Base-by-base conservation (phyloP, 108 stramenopile species). In the Stephanodiscus triporus region DNA sequence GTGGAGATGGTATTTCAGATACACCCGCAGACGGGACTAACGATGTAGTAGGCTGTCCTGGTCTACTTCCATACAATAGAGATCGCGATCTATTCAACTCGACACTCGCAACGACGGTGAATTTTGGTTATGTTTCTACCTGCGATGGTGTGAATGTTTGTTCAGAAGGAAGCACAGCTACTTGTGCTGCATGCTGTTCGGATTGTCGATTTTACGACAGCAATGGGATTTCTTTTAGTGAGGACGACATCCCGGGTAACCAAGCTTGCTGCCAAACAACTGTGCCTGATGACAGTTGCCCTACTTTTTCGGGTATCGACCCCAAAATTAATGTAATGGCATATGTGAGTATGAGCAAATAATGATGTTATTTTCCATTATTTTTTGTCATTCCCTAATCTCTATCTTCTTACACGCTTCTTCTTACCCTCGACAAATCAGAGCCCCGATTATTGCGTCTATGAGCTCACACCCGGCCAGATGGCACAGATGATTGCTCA, bases 401-500 rank as follows among this genome's bases (percentile, higher is more conserved):
- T 59, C 6, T 8, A 59, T 53, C 51, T 19, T 53, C 51, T 53
- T 3, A 7, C 23, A 19, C 20, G 23, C 23, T 24, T 20, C 7
- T 19, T 53, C 51, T 17, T 53, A 24, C 51, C 8, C 23, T 8
- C 23, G 2, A 20, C 32, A 34, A 34, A 53, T 20, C 23, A 53
- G 51, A 20, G 10, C 50, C 66, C 66, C 9, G 66, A 67, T 40
- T 51, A 2, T 16, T 67, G 66, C 19, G 20, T n/a, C 7, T 55
- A 51, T 20, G 66, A 67, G 48, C 7, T 20, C 1, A 67, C 66
- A 24, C 66, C 66, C 17, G 66, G 66, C 53, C 66, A 67, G 30
- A 67, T 67, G 66, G 51, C 53, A 54, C 22, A 47, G 22, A 67
- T 67, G 66, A 50, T 49, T 2, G 66, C 66, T n/a, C 66, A 67